phyloP scores from a whole-genome alignment of 2,329 filamentous ascomycete species.

The Incumbomyces lentus region DNA sequence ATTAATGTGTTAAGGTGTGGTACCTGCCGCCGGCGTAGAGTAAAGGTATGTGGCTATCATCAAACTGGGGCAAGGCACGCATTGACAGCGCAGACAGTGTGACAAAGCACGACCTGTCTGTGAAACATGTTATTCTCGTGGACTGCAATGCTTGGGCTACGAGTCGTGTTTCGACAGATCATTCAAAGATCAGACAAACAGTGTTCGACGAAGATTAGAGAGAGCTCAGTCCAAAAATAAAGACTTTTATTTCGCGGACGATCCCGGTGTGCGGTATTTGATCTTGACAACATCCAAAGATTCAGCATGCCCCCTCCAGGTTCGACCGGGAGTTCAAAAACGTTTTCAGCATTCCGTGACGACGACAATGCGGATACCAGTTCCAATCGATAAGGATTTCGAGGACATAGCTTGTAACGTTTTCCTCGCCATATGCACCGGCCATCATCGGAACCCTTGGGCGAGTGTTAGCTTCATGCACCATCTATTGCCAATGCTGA shows the following conservation, averaged over 20 bases:
- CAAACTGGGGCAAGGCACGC: neutral
- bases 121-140: conserved; percentile 19
- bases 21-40: conserved; percentile 19
- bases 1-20: conserved; percentile 10
- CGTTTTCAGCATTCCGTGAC: no score
- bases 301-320: no score
- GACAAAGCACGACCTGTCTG: conserved; percentile 18
- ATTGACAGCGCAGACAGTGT: conserved; percentile 11
- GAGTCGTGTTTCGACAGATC: conserved; percentile 19
- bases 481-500: conserved; percentile 17
- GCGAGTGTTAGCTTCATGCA: conserved; percentile 13
- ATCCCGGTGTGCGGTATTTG: no score
- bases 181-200: conserved; percentile 18
- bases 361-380: conserved; percentile 9
- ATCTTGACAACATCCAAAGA: no score
- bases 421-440: conserved; percentile 18
- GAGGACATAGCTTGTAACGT: conserved; percentile 16
- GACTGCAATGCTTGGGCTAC: conserved; percentile 19
- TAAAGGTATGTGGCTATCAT: conserved; percentile 13
- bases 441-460: conserved; percentile 11
- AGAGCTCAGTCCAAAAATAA: neutral
- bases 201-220: conserved; percentile 11
- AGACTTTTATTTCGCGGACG: neutral
- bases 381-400: conserved; percentile 9
- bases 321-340: no score